Conservation (phyloP, 768 basidiomycete species). For the Suillus clintonianus region DNA sequence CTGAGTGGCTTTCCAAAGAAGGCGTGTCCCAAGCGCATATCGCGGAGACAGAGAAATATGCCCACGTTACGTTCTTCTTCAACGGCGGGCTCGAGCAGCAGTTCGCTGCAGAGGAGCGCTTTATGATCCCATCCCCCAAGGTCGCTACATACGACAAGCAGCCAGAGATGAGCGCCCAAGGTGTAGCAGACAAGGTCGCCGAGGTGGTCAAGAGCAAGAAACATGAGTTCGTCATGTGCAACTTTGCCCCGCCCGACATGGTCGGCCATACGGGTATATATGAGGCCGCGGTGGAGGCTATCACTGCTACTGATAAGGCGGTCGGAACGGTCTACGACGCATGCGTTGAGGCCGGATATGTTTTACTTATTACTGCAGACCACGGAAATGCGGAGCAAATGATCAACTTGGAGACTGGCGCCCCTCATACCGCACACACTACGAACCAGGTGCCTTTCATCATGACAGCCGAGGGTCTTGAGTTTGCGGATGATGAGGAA, state of each 20-base stretch:
- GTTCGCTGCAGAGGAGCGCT: constrained; percentile 77
- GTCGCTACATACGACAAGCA: constrained; percentile 93
- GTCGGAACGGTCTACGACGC: constrained; percentile 88
- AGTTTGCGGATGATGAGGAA: constrained; percentile 53
- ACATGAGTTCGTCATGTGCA: constrained; percentile 95
- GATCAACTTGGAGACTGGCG: constrained; percentile 79
- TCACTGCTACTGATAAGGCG: constrained; percentile 85
- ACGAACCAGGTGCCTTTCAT: constrained; percentile 90
- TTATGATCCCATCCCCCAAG: constrained; percentile 90
- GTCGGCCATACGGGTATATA: constrained; percentile 93
- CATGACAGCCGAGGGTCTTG: constrained; percentile 66
- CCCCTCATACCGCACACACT: constrained; percentile 90
- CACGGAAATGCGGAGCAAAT: constrained; percentile 97
- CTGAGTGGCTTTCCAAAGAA: constrained; percentile 84
- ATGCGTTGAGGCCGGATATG: constrained; percentile 82
- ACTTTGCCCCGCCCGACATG: constrained; percentile 98
- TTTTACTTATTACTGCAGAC: constrained; percentile 87
- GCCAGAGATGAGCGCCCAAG: constrained; percentile 87
- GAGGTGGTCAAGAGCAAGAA: constrained; percentile 69
- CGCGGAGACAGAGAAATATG: constrained; percentile 98
- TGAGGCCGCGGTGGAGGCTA: constrained; percentile 89
- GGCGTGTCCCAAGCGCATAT: constrained; percentile 86
- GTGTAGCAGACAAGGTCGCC: constrained; percentile 91
- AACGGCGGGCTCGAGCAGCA: constrained; percentile 96
- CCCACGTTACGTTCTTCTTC: constrained; percentile 98